phyloP scores from a whole-genome alignment of 1,139 yeast species.

The Debaryomyces subglobosus region DNA sequence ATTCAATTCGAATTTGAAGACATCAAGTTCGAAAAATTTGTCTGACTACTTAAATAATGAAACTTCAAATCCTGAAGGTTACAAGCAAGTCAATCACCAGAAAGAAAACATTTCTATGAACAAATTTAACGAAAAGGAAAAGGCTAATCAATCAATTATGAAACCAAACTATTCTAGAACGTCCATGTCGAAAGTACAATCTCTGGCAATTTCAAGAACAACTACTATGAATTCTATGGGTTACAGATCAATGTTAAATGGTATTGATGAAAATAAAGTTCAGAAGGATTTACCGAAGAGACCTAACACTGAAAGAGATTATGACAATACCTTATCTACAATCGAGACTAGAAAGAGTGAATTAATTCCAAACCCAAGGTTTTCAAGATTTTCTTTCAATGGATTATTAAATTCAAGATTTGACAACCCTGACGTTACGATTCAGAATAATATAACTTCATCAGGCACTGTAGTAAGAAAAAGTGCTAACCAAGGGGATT shows the following conservation, averaged over 20 bases:
- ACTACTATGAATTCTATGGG: conserved; percentile 12
- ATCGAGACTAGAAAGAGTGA: conserved; percentile 12
- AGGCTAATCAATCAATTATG: conserved; percentile 6
- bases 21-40: conserved; percentile 50
- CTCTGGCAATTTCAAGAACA: conserved; percentile 2
- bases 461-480: conserved; percentile 38
- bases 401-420: conserved; percentile 33
- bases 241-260: conserved; percentile 29
- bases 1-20: conserved; percentile 34
- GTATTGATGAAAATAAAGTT: conserved; percentile 24
- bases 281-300: conserved; percentile 5
- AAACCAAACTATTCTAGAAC: conserved; percentile 10
- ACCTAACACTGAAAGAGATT: conserved; percentile 4
- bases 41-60: conserved; percentile 30
- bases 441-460: conserved; percentile 29
- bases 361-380: conserved; percentile 49
- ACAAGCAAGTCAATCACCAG: conserved; percentile 15
- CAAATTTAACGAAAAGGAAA: conserved; percentile 19
- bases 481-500: conserved; percentile 1
- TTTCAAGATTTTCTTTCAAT: conserved; percentile 48
- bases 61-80: conserved; percentile 10
- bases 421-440: conserved; percentile 34
- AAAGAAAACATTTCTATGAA: conserved; percentile 24
- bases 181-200: conserved; percentile 6
- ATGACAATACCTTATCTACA: neutral